Conservation (phyloP, 1,284 basidiomycete species). For the Puccinia polysora region DNA sequence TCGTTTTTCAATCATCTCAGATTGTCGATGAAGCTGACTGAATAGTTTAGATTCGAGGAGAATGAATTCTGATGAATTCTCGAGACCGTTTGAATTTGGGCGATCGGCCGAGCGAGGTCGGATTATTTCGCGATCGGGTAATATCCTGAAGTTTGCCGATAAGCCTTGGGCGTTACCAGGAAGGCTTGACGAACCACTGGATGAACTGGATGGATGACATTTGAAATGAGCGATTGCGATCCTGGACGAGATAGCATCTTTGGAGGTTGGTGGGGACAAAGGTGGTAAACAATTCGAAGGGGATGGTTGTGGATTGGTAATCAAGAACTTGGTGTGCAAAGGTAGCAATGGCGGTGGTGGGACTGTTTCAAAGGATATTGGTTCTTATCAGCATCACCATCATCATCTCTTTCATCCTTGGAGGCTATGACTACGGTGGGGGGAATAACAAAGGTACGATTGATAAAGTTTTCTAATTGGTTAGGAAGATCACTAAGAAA, state of each 20-base stretch:
- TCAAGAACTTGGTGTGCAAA: conserved; percentile 28
- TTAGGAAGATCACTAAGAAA: background rate
- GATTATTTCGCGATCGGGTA: conserved; percentile 21
- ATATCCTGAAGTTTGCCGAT: conserved; percentile 21
- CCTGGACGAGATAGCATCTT: background rate
- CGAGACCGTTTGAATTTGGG: background rate
- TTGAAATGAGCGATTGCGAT: conserved; percentile 39
- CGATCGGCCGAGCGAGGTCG: background rate
- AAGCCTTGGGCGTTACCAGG: background rate
- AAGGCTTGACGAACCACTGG: background rate
- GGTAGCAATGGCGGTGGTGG: conserved; percentile 39
- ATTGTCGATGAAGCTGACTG: conserved; percentile 47
- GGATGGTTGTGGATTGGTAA: conserved; percentile 6
- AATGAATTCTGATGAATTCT: conserved; percentile 2
- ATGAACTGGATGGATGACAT: conserved; percentile 8
- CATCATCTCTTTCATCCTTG: background rate
- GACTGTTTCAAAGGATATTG: conserved; percentile 2
- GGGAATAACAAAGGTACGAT: no score
- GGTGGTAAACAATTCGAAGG: background rate
- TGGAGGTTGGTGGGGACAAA: background rate
- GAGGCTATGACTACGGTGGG: background rate
- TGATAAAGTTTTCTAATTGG: no score
- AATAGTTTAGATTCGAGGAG: conserved; percentile 42
- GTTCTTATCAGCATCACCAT: background rate
- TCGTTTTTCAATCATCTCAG: conserved; percentile 50